A percentile compares a stretch with the other conserved stretches of the same genome.
phyloP scores from a whole-genome alignment of 441 rosid species.

The Gossypium lobatum region DNA sequence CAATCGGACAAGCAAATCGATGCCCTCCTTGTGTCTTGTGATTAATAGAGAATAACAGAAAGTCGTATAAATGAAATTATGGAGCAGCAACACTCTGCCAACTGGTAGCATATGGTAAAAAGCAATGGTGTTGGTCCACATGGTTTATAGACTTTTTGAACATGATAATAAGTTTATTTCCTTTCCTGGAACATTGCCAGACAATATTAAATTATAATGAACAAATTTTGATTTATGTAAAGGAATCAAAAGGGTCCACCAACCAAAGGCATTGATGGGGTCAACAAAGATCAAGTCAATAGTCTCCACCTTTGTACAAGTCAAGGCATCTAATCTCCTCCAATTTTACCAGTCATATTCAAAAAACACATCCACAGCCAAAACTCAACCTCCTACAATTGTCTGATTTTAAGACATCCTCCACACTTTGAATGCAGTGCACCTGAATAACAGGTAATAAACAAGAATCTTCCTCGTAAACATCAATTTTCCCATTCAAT shows the following conservation, averaged over 20 bases:
- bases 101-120: neutral
- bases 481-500: neutral
- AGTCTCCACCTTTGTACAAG: neutral
- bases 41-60: too few species aligned
- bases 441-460: neutral
- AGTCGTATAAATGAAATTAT: neutral
- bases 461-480: neutral
- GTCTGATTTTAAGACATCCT: neutral
- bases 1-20: too few species aligned
- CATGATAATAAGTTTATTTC: neutral
- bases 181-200: neutral
- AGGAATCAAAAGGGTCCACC: neutral
- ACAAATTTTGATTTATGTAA: too few species aligned
- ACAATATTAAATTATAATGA: neutral
- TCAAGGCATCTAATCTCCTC: constrained; percentile 6
- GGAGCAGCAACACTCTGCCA: neutral
- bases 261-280: neutral
- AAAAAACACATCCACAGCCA: neutral
- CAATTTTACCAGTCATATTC: constrained; percentile 1
- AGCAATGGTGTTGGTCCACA: neutral
- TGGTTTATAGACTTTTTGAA: constrained; percentile 9
- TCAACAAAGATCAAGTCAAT: constrained; percentile 15
- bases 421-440: neutral
- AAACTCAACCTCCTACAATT: neutral
- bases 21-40: too few species aligned